Base-by-base conservation (phyloP, 1,139 yeast species). In the Pichia sp. region DNA sequence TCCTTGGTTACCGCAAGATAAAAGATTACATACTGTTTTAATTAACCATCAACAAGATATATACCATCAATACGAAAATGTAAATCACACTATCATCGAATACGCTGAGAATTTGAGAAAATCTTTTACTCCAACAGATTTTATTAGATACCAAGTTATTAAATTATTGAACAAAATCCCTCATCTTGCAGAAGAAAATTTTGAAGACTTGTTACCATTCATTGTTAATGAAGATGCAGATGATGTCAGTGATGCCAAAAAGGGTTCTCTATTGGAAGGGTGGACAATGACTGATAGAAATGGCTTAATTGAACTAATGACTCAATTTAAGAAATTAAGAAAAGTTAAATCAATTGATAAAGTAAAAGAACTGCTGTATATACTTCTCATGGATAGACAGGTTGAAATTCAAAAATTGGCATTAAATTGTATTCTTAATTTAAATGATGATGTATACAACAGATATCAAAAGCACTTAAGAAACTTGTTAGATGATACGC, bases 401-500 rank as follows among this genome's bases (percentile, higher is more conserved):
- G 57, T 72, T 1, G 75, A 74, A 11, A 71, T 82, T 2, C 96
- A 91, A 60, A 77, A 75, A 48, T 62, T 79, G 35, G 93, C 96
- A 0, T 65, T 91, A 39, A 74, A 76, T 44, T 83, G 84, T 36
- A 55, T 91, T n/a, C 61, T 86, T 35, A 77, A 83, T 35, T 84
- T 73, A 69, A 77, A 79, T 48, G 69, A 73, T 43, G 70, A 74
- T 2, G 65, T 68, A 2, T 63, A 85, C 26, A 69, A 69, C 41
- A 84, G 80, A 58, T 89, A 88, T 57, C 69, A 71, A 46, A 95
- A 84, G 48, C 80, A 81, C 50, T 66, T 93, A 53, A 71, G 66
- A 40, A 88, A 84, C 51, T 63, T 93, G 43, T 65, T 91, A 24
- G 96, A 89, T 57, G 95, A 88, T 49, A 74, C 85, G 2, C 67